Conservation (phyloP, 768 basidiomycete species). For the Scleroderma bovista region DNA sequence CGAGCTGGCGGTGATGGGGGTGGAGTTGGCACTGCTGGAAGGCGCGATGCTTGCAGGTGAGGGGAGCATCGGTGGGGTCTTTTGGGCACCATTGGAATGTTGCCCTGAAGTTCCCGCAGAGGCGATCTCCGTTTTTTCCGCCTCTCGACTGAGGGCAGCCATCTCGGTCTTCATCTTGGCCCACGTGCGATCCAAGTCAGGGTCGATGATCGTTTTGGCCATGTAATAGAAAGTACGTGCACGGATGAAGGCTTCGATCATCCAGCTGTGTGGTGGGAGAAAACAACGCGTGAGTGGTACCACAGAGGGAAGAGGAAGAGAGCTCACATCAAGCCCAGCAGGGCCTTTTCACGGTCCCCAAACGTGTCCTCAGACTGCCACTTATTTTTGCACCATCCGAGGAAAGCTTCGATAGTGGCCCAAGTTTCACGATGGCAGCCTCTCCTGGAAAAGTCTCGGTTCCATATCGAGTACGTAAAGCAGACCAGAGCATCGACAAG, state of each 20-base stretch:
- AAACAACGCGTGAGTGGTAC: conserved; percentile 21
- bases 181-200: conserved; percentile 32
- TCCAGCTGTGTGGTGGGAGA: conserved; percentile 43
- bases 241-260: conserved; percentile 76
- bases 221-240: conserved; percentile 43
- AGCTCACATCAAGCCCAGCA: conserved; percentile 77
- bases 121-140: conserved; percentile 32
- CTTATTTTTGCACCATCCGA: conserved; percentile 69
- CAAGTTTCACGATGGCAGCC: conserved; percentile 58
- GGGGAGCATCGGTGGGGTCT: conserved; percentile 71
- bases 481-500: conserved; percentile 77
- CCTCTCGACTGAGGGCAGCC: conserved; percentile 27
- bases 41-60: conserved; percentile 68
- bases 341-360: conserved; percentile 50
- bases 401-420: conserved; percentile 62
- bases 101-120: conserved; percentile 19
- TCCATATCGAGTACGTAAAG: conserved; percentile 83
- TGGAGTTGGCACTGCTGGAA: conserved; percentile 70
- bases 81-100: conserved; percentile 24
- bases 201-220: conserved; percentile 28
- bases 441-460: conserved; percentile 56
- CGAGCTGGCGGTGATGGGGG: conserved; percentile 55
- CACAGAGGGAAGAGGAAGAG: conserved; percentile 8
- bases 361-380: conserved; percentile 44
- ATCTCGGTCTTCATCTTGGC: conserved; percentile 29